Evolutionary conservation across 495 filamentous ascomycete genomes (phyloP).

Genomic region (Talaromyces nanjingensis): DNA sequence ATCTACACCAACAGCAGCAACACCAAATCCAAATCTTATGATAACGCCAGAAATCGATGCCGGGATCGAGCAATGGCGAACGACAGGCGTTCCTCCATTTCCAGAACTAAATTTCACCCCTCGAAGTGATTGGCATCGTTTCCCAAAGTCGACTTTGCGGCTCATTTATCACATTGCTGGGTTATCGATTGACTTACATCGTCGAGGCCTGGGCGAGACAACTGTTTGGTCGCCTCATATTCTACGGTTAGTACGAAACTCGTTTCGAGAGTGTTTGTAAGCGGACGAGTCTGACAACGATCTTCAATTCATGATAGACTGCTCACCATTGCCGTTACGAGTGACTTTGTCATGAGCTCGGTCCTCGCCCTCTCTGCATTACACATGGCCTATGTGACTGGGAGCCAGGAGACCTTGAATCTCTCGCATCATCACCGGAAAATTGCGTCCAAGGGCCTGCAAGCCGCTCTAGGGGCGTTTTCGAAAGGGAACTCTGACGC

Average conservation of each 20-base stretch:
- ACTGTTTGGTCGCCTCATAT: conserved; percentile 90
- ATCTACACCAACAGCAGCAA: conserved; percentile 42
- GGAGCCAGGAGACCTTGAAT: conserved; percentile 73
- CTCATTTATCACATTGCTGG: conserved; percentile 87
- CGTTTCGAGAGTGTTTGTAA: neutral
- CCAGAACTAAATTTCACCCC: conserved; percentile 67
- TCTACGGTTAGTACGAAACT: conserved; percentile 64
- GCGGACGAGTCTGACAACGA: neutral
- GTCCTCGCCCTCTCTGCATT: conserved; percentile 85
- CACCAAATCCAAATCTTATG: conserved; percentile 69
- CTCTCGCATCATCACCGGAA: conserved; percentile 82
- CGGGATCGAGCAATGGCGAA: conserved; percentile 75
- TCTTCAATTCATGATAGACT: conserved; percentile 48
- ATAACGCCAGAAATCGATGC: conserved; percentile 77
- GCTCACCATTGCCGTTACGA: conserved; percentile 69
- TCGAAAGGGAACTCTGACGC: conserved; percentile 85
- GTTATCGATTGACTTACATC: conserved; percentile 74
- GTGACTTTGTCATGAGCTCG: conserved; percentile 88
- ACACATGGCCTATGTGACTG: conserved; percentile 80
- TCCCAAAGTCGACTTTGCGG: conserved; percentile 70
- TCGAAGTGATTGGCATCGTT: conserved; percentile 48
- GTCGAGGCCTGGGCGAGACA: conserved; percentile 67
- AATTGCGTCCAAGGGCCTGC: conserved; percentile 77
- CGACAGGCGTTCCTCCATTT: conserved; percentile 81
- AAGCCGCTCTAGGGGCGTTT: conserved; percentile 78